phyloP scores from a whole-genome alignment of 2,329 filamentous ascomycete species.

The Cryphonectria nitschkei region DNA sequence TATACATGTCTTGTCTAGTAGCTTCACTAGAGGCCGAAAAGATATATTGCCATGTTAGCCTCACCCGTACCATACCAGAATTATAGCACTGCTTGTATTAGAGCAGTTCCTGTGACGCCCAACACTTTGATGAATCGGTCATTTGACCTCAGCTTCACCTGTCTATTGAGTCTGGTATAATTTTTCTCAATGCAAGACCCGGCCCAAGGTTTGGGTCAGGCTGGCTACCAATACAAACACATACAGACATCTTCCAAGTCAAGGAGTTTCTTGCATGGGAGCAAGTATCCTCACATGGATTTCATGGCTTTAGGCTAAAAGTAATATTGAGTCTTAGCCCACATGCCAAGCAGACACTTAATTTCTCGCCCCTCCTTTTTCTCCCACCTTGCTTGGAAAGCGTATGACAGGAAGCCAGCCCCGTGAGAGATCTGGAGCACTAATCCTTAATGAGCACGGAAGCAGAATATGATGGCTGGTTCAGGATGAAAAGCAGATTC shows the following conservation, averaged over 20 bases:
- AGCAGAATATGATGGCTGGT: not conserved
- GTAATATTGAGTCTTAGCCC: not conserved
- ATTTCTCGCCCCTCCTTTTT: not conserved
- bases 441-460: conserved; percentile 5
- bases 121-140: not conserved
- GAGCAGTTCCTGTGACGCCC: not conserved
- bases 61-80: no score
- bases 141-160: not conserved
- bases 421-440: not conserved
- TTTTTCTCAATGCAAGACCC: no score
- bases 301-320: conserved; percentile 7
- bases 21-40: no score
- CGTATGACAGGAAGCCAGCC: not conserved
- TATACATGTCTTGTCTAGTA: no score
- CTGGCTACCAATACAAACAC: no score
- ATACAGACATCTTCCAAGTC: not conserved
- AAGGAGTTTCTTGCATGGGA: not conserved
- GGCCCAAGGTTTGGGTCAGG: no score
- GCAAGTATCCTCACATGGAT: not conserved
- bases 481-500: not conserved
- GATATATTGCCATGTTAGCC: no score
- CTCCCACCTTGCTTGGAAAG: not conserved
- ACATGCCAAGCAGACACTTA: not conserved
- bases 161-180: no score
- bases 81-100: no score